These are phyloP conservation scores for Neonectria faginata DNA, from an alignment of 2,329 filamentous ascomycete genomes.

Conservation along the genomic window DNA sequence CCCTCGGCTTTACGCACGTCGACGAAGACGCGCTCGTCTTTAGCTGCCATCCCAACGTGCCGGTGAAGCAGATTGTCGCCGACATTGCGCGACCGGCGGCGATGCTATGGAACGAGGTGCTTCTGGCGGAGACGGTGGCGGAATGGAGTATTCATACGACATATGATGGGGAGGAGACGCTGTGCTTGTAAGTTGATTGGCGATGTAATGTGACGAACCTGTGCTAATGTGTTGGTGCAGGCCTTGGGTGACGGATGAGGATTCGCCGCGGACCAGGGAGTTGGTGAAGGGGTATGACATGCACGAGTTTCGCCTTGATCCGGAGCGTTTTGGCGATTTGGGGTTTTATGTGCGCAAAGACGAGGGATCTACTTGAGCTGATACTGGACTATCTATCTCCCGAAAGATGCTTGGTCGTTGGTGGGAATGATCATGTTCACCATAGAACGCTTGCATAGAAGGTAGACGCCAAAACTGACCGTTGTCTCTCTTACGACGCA, in stretches of 20 bases:
- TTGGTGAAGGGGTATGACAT: constrained; percentile 4
- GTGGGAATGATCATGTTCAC: too few species aligned
- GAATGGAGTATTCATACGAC: not conserved
- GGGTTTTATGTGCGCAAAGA: constrained; percentile 15
- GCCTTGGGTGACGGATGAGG: constrained; percentile 16
- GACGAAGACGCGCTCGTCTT: constrained; percentile 36
- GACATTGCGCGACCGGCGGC: constrained; percentile 35
- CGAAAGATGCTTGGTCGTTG: too few species aligned
- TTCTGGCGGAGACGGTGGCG: not conserved
- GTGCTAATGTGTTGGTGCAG: not conserved
- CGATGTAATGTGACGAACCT: too few species aligned
- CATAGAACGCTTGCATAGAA: too few species aligned
- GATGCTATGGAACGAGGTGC: constrained; percentile 29
- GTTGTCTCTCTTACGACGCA: not conserved
- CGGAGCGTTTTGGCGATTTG: not conserved
- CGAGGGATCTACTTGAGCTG: not conserved
- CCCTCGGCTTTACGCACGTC: constrained; percentile 30
- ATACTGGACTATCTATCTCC: too few species aligned
- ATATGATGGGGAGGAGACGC: not conserved
- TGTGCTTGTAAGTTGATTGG: not conserved
- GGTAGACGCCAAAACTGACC: not conserved
- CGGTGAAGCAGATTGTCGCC: constrained; percentile 37
- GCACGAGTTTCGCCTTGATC: not conserved
- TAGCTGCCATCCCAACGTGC: constrained; percentile 16
- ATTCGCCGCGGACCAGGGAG: constrained; percentile 12